Percentiles rank a stretch among this genome's conserved stretches.
Evolutionary conservation across 1,284 basidiomycete genomes (phyloP).

Genomic region (Trametes sp.): DNA sequence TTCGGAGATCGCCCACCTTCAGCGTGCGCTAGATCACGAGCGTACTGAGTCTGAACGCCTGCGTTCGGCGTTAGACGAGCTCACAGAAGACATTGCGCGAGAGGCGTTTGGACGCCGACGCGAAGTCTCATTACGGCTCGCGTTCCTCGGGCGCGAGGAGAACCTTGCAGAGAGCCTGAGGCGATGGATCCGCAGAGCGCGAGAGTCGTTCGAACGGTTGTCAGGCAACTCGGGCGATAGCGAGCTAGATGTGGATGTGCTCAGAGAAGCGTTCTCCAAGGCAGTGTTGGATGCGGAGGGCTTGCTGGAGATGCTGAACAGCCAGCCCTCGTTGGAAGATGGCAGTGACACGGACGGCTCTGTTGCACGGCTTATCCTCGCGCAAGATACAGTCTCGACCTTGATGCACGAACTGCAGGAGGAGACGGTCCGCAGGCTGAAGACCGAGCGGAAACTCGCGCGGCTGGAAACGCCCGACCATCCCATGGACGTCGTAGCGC

Average conservation of each 20-base stretch:
- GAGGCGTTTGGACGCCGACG: conserved; percentile 80
- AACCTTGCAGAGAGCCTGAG: conserved; percentile 60
- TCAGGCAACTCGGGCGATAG: conserved; percentile 20
- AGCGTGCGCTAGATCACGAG: conserved; percentile 54
- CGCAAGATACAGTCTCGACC: conserved; percentile 64
- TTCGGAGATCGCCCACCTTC: conserved; percentile 50
- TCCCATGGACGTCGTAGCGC: background rate
- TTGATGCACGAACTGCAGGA: conserved; percentile 70
- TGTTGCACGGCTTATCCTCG: conserved; percentile 64
- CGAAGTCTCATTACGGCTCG: conserved; percentile 75
- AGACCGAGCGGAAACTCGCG: conserved; percentile 51
- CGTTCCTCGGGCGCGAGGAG: conserved; percentile 75
- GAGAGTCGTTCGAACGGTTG: conserved; percentile 49
- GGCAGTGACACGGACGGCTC: conserved; percentile 35
- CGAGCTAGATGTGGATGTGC: conserved; percentile 22
- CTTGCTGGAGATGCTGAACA: conserved; percentile 56
- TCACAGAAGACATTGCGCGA: conserved; percentile 75
- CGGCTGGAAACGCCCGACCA: conserved; percentile 24
- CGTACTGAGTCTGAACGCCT: conserved; percentile 58
- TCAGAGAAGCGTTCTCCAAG: conserved; percentile 44
- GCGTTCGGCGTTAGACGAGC: conserved; percentile 71
- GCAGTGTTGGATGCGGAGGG: conserved; percentile 58
- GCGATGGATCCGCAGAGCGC: conserved; percentile 60
- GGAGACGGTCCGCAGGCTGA: conserved; percentile 67
- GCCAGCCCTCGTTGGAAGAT: conserved; percentile 30